Evolutionary conservation across 495 filamentous ascomycete species (phyloP).

Genomic region (Tuber brumale): DNA sequence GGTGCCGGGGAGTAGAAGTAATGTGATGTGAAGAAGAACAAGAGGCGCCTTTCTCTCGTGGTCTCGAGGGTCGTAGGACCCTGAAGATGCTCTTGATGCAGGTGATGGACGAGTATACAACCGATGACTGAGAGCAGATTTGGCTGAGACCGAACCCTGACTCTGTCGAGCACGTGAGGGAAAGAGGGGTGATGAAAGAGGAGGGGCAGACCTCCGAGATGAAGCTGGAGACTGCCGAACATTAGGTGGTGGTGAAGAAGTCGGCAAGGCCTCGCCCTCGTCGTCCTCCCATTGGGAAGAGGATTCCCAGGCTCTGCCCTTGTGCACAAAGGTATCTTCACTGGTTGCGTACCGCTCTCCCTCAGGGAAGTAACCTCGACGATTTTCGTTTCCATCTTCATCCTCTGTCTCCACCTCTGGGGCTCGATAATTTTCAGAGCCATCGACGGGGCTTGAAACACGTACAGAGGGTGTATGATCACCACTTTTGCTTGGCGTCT

Average conservation of each 20-base stretch:
- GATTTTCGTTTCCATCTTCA: constrained; percentile 24
- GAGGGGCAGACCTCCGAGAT: constrained; percentile 40
- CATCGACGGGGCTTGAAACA: constrained; percentile 14
- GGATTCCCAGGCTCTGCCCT: constrained; percentile 24
- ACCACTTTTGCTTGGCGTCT: constrained; percentile 46
- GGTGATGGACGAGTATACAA: constrained; percentile 46
- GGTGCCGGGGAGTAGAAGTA: constrained; percentile 64
- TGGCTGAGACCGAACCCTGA: constrained; percentile 41
- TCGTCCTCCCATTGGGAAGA: constrained; percentile 36
- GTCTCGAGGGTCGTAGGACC: constrained; percentile 53
- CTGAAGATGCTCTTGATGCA: constrained; percentile 54
- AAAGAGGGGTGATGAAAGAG: constrained; percentile 43
- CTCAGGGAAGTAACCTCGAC: constrained; percentile 19
- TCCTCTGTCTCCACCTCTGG: constrained; percentile 32
- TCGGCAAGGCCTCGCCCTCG: constrained; percentile 15
- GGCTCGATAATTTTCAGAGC: constrained; percentile 16
- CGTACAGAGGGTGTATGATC: constrained; percentile 45
- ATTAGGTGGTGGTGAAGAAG: constrained; percentile 18
- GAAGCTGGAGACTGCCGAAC: constrained; percentile 25
- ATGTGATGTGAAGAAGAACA: constrained; percentile 78
- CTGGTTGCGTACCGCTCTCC: constrained; percentile 17
- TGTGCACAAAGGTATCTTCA: constrained; percentile 14
- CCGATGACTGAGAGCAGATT: constrained; percentile 49
- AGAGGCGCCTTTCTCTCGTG: constrained; percentile 56
- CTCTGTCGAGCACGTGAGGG: constrained; percentile 40